Evolutionary conservation across 495 filamentous ascomycete species (phyloP), one percentile per base, ranked within the genome.

Genomic region (Aspergillus sclerotiicarbonarius): DNA sequence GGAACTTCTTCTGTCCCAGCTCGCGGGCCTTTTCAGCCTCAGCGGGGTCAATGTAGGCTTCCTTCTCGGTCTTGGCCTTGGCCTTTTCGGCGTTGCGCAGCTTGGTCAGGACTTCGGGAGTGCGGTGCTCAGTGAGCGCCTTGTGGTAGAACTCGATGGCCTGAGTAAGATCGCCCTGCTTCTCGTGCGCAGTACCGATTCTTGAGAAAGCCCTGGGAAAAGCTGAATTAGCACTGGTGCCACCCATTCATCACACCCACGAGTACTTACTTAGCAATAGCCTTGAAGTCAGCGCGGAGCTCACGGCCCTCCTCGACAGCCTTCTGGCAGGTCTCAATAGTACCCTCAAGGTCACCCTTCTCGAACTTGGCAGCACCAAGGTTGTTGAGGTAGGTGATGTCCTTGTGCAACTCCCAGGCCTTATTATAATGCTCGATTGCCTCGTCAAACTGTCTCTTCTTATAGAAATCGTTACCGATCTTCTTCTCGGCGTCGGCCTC

Each of bases 311-410:
- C 87, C 67, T 96, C 89, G 51, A 96, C 84, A 9, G 94, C 94
- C 73, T 88, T 85, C 64, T 91, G 84, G 76, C 94, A 98, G 31
- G 84, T 79, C 58, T 92, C 88, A 60, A 99, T 91, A 64, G 88
- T 84, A 30, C 86, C 88, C 66, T 96, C 80, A 69, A 89, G 91
- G 62, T 98, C 93, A 51, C 91, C 92, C 79, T 96, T 96, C 72
- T 99, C 94, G 68, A 91, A 98, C 61, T 95, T 84, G 44, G 94
- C 94, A 4, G 94, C 95, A 59, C 92, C 90, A 21, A 92, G 81
- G 74, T 99, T 99, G 78, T 96, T 98, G 60, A 98, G 79, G 72
- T 98, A 99, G 13, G 92, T 94, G 67, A 98, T 92, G 62, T 99
- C 94, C 80, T 96, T 92, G 84, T 92, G 78, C 47, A 93, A 61